Base-by-base conservation (phyloP, 352 stramenopile species). In the Peronosclerospora sorghi region DNA sequence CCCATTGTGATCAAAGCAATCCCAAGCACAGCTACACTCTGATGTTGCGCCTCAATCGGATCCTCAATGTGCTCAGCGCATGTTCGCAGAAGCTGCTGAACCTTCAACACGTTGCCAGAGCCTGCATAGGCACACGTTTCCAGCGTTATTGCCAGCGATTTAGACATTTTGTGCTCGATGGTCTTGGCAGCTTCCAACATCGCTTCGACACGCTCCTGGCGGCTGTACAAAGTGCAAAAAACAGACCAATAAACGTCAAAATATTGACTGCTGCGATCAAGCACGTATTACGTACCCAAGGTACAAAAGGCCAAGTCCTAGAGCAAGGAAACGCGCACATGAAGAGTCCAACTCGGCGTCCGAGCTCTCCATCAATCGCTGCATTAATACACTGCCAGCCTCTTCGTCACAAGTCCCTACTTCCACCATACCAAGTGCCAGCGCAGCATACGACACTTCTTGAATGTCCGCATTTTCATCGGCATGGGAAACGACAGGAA, bases 131-230 rank as follows among this genome's bases (percentile, higher is more conserved):
- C 96, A 47, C 89, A 98, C 9, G 94, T 98, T 56, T 98, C 92
- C n/a, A 99, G 65, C 36, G 96, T 94, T 30, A 98, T 94, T 26
- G 85, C 85, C 32, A 97, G 78, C 64, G 97, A 98, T 64, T 98
- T 97, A 8, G 88, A 94, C 61, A 98, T 97, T 50, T 82, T 75
- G 73, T 99, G 95, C 48, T 98, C 95, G 35, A 99, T 97, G 8
- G 96, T 99, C 66, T 97, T 96, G 8, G 97, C 69, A 12, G 94
- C 95, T 71, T 99, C 95, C 35, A 99, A 69, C 88, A 98, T 98
- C 10, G 94, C 94, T 47, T 99, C 96, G n/a, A 95, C 94, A 42
- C 96, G 95, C 54, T 98, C 80, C 36, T 90, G 80, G 15, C 77
- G 77, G 21, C 79, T 88, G 30, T 40, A 37, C 24, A 55, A 23